phyloP scores from a whole-genome alignment of 2,329 filamentous ascomycete genomes.

The Botrytis porri region DNA sequence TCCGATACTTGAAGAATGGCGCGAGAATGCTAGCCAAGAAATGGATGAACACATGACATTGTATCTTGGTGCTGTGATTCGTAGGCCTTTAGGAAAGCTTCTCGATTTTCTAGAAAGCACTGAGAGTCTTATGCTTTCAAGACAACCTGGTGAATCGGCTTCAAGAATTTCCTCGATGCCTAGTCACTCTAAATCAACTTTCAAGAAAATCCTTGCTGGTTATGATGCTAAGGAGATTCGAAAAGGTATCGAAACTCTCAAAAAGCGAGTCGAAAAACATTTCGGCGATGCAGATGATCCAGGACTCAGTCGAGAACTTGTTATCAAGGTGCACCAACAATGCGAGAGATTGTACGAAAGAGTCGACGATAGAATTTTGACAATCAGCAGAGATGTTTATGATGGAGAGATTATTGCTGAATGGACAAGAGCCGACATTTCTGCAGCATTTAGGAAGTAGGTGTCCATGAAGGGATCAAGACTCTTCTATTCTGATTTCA shows the following conservation, averaged over 20 bases:
- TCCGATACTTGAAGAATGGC: slow-evolving; percentile 79
- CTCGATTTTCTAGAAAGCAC: slow-evolving; percentile 90
- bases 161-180: slow-evolving; percentile 72
- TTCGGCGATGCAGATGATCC: slow-evolving; percentile 86
- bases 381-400: slow-evolving; percentile 60
- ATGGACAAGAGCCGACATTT: slow-evolving; percentile 63
- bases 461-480: background rate
- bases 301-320: slow-evolving; percentile 49
- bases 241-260: slow-evolving; percentile 84
- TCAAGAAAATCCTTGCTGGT: slow-evolving; percentile 78
- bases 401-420: slow-evolving; percentile 63
- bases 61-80: slow-evolving; percentile 85
- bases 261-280: slow-evolving; percentile 93
- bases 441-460: slow-evolving; percentile 50
- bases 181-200: slow-evolving; percentile 76
- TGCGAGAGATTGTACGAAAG: slow-evolving; percentile 62
- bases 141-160: slow-evolving; percentile 57
- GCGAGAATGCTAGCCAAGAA: slow-evolving; percentile 71
- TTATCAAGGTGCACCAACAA: slow-evolving; percentile 55
- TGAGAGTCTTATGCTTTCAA: slow-evolving; percentile 63
- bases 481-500: background rate
- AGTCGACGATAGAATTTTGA: slow-evolving; percentile 59
- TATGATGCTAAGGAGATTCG: slow-evolving; percentile 83
- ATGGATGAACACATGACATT: slow-evolving; percentile 82
- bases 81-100: slow-evolving; percentile 83